Evolutionary conservation across 2,329 filamentous ascomycete genomes (phyloP).

Genomic region (Penicillium vulpinum): DNA sequence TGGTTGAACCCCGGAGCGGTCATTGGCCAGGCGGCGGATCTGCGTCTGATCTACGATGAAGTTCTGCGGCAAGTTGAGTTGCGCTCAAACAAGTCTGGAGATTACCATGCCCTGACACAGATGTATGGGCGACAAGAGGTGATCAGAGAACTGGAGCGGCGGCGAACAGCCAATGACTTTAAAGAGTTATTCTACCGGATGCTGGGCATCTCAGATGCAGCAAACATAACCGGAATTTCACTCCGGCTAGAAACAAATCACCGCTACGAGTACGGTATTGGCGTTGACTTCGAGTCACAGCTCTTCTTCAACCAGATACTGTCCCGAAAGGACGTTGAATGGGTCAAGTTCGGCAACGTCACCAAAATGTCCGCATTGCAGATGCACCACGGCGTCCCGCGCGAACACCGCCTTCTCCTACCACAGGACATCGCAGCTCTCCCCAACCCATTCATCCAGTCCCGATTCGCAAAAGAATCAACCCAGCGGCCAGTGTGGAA

Average conservation of each 20-base stretch:
- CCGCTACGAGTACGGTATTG: conserved; percentile 53
- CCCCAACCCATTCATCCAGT: conserved; percentile 38
- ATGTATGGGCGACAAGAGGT: conserved; percentile 57
- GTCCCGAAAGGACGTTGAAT: conserved; percentile 43
- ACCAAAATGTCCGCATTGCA: conserved; percentile 38
- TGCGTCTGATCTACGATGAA: conserved; percentile 49
- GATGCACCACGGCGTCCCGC: conserved; percentile 37
- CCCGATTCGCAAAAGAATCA: conserved; percentile 27
- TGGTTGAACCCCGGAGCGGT: conserved; percentile 52
- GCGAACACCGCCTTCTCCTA: conserved; percentile 40
- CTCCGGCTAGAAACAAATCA: conserved; percentile 37
- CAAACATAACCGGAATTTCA: conserved; percentile 39
- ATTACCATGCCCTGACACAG: conserved; percentile 52
- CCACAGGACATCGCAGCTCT: conserved; percentile 37
- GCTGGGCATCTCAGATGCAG: conserved; percentile 40
- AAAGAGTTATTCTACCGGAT: conserved; percentile 41
- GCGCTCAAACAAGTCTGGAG: conserved; percentile 34
- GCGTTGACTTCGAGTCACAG: conserved; percentile 53
- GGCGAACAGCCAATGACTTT: conserved; percentile 33
- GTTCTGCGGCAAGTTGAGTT: conserved; percentile 42
- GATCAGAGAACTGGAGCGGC: conserved; percentile 46
- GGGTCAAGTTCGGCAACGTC: conserved; percentile 43
- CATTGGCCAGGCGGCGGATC: conserved; percentile 54
- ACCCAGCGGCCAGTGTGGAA: conserved; percentile 36
- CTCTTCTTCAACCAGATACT: conserved; percentile 51